These are phyloP conservation scores for Fusarium sp. DNA, from an alignment of 2,329 filamentous ascomycete species.

Conservation along the genomic window DNA sequence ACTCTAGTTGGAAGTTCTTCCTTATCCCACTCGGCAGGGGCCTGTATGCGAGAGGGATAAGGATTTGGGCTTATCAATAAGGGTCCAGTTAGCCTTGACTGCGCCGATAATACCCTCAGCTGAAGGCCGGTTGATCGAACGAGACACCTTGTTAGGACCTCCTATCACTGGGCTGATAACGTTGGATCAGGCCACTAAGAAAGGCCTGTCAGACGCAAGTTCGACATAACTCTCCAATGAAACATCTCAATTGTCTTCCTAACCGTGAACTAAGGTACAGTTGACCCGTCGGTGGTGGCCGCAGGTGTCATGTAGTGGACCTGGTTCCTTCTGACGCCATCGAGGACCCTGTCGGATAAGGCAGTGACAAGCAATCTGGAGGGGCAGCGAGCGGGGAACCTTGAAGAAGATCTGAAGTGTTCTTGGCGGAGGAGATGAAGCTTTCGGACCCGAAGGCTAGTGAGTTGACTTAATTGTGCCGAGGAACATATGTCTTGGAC, in stretches of 20 bases:
- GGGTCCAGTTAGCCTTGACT: neutral
- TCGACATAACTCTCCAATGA: conserved; percentile 25
- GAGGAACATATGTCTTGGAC: neutral
- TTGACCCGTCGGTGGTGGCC: conserved; percentile 38
- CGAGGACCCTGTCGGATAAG: conserved; percentile 21
- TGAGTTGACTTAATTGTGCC: neutral
- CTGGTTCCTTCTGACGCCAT: conserved; percentile 44
- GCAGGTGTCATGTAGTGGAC: conserved; percentile 30
- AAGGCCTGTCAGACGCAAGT: conserved; percentile 1
- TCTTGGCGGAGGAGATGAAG: neutral
- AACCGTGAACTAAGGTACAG: neutral
- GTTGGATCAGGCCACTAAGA: conserved; percentile 12
- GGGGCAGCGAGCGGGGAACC: conserved; percentile 27
- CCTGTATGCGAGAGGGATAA: neutral
- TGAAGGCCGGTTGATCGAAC: conserved; percentile 3
- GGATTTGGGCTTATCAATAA: neutral
- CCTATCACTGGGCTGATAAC: neutral
- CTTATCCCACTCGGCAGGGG: conserved; percentile 24
- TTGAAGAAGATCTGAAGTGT: conserved; percentile 1
- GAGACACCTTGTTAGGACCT: neutral
- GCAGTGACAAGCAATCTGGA: conserved; percentile 14
- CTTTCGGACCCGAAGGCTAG: neutral
- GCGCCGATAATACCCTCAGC: conserved; percentile 1
- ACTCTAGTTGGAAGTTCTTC: neutral
- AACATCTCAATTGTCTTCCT: neutral